Percentiles rank a stretch among this genome's conserved stretches.
These are phyloP conservation scores for Diutina mesorugosa DNA, from an alignment of 1,139 yeast genomes.

Conservation along the genomic window DNA sequence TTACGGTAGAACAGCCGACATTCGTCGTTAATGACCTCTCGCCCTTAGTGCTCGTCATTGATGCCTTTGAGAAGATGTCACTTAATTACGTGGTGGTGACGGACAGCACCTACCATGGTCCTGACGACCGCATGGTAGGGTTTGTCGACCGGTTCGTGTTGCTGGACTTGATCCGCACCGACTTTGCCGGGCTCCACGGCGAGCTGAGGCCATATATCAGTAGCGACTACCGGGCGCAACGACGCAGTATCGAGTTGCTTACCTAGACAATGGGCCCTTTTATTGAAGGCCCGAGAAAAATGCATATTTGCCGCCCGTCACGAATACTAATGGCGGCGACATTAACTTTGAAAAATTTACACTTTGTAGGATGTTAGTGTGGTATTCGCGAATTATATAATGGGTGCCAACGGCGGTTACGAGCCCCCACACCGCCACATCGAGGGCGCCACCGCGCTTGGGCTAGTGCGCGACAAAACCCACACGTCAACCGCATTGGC, in stretches of 20 bases:
- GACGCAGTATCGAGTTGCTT: slow-evolving; percentile 16
- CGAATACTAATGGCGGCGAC: not conserved
- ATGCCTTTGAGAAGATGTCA: slow-evolving; percentile 28
- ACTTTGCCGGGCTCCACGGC: slow-evolving; percentile 13
- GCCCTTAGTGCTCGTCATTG: slow-evolving; percentile 23
- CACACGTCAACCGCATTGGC: not conserved
- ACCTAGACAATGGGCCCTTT: slow-evolving; percentile 8
- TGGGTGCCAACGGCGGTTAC: not conserved
- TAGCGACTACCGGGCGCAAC: slow-evolving; percentile 1
- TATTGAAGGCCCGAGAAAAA: not conserved
- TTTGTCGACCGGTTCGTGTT: slow-evolving; percentile 29
- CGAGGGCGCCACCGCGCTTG: not conserved
- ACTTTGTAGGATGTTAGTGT: not conserved
- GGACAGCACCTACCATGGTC: slow-evolving; percentile 5
- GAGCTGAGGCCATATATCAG: slow-evolving; percentile 5
- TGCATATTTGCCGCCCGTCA: not conserved
- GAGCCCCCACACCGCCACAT: not conserved
- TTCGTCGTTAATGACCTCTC: slow-evolving; percentile 19
- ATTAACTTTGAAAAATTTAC: not conserved
- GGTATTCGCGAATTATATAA: not conserved
- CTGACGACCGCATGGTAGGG: slow-evolving; percentile 17
- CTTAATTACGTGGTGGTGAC: slow-evolving; percentile 23
- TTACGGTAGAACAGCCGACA: slow-evolving; percentile 8
- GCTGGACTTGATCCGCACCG: slow-evolving; percentile 17
- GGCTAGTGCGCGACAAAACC: not conserved